Conservation (phyloP, 495 filamentous ascomycete genomes). For the Glonium stellatum region DNA sequence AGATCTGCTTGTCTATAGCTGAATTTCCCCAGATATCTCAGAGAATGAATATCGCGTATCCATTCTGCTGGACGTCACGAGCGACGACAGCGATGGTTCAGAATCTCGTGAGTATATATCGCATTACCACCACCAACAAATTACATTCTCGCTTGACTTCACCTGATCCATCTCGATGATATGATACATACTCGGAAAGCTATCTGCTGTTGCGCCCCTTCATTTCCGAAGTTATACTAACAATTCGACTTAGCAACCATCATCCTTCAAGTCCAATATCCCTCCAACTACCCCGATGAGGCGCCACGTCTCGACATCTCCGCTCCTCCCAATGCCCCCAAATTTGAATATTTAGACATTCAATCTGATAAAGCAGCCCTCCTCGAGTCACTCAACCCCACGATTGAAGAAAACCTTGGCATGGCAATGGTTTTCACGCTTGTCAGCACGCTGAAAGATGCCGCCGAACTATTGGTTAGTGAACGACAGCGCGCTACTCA, state of each 20-base stretch:
- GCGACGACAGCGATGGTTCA: conserved; percentile 49
- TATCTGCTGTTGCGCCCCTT: too few species aligned
- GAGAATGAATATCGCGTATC: conserved; percentile 79
- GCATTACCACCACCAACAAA: neutral
- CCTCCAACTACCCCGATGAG: conserved; percentile 77
- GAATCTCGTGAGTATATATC: conserved; percentile 42
- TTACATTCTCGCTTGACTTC: too few species aligned
- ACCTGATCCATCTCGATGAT: too few species aligned
- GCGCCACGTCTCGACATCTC: conserved; percentile 73
- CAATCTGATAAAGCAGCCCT: conserved; percentile 64
- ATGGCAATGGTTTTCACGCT: conserved; percentile 99
- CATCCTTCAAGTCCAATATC: conserved; percentile 75
- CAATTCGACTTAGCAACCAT: conserved; percentile 47
- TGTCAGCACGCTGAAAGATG: conserved; percentile 77
- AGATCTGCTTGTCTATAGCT: neutral
- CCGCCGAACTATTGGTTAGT: conserved; percentile 68
- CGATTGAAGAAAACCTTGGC: conserved; percentile 81
- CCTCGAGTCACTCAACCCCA: conserved; percentile 57
- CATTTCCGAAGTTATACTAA: conserved; percentile 23
- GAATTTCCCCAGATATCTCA: conserved; percentile 59
- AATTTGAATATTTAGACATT: conserved; percentile 56
- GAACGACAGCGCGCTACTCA: conserved; percentile 59
- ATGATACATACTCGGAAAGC: too few species aligned
- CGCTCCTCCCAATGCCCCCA: conserved; percentile 59
- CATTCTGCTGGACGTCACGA: conserved; percentile 67